Conservation (phyloP, 768 basidiomycete species). For the Lactifluus rugatus region DNA sequence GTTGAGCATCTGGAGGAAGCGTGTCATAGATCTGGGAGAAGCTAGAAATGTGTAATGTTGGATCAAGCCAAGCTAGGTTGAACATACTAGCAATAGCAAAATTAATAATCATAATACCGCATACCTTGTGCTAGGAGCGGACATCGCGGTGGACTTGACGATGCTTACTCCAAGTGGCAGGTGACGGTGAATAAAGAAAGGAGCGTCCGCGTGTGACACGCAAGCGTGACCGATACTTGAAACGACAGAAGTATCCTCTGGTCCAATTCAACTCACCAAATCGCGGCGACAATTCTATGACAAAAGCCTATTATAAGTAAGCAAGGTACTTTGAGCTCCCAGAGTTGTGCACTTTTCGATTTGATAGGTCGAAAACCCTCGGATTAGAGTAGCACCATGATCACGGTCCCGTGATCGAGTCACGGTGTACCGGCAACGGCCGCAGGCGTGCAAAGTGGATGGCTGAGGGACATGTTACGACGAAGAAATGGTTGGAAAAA, state of each 20-base stretch:
- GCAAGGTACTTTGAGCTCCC: background rate
- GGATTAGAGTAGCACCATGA: background rate
- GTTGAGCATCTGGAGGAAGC: slow-evolving; percentile 46
- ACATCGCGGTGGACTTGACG: background rate
- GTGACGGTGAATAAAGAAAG: background rate
- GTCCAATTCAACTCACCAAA: background rate
- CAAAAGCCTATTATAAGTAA: no score
- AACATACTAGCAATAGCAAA: no score
- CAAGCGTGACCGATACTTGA: background rate
- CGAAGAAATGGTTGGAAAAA: slow-evolving; percentile 17
- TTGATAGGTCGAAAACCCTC: background rate
- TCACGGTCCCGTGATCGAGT: slow-evolving; percentile 10
- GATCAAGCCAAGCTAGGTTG: background rate
- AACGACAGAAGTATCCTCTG: background rate
- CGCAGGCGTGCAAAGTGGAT: slow-evolving; percentile 17
- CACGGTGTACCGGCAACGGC: slow-evolving; percentile 15
- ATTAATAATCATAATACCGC: background rate
- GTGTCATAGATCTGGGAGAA: slow-evolving; percentile 32
- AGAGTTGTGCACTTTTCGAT: background rate
- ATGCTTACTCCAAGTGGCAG: background rate
- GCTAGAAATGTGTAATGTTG: background rate
- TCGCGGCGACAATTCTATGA: background rate
- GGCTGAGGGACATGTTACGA: slow-evolving; percentile 13
- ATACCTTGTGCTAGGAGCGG: background rate
- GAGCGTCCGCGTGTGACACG: background rate